These are phyloP conservation scores for Incumbomyces lentus DNA, from an alignment of 2,329 filamentous ascomycete genomes.

Conservation along the genomic window DNA sequence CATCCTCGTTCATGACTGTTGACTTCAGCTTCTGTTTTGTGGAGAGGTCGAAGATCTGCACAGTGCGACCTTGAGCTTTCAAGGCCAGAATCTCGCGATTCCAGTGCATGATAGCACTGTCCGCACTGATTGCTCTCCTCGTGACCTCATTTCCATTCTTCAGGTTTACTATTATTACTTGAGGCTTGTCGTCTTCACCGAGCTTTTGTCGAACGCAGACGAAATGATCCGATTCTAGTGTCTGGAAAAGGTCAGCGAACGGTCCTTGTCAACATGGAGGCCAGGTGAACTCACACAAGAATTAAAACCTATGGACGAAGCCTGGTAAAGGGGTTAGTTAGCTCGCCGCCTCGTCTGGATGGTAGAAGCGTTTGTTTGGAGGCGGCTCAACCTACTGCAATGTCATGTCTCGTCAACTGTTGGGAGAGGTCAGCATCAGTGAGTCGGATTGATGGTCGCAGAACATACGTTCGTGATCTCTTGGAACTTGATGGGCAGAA, in stretches of 20 bases:
- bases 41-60: constrained; percentile 94
- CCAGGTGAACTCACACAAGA: constrained; percentile 56
- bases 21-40: constrained; percentile 95
- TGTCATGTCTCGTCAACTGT: constrained; percentile 44
- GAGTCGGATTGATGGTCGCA: constrained; percentile 5
- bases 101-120: constrained; percentile 99
- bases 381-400: constrained; percentile 38
- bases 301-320: constrained; percentile 71
- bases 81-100: constrained; percentile 89
- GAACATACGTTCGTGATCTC: constrained; percentile 67
- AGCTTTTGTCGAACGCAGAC: constrained; percentile 95
- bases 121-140: constrained; percentile 90
- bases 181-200: constrained; percentile 69
- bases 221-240: constrained; percentile 92
- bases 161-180: constrained; percentile 95
- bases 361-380: constrained; percentile 12
- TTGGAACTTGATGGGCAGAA: constrained; percentile 81
- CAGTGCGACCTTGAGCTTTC: constrained; percentile 83
- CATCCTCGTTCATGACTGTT: constrained; percentile 90
- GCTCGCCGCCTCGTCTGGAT: constrained; percentile 12
- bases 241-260: constrained; percentile 45
- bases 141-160: constrained; percentile 96
- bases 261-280: constrained; percentile 16
- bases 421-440: constrained; percentile 28
- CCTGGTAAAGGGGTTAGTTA: constrained; percentile 35